Conservation (phyloP, 2,329 filamentous ascomycete genomes). For the Hypoxylon rubiginosum region DNA sequence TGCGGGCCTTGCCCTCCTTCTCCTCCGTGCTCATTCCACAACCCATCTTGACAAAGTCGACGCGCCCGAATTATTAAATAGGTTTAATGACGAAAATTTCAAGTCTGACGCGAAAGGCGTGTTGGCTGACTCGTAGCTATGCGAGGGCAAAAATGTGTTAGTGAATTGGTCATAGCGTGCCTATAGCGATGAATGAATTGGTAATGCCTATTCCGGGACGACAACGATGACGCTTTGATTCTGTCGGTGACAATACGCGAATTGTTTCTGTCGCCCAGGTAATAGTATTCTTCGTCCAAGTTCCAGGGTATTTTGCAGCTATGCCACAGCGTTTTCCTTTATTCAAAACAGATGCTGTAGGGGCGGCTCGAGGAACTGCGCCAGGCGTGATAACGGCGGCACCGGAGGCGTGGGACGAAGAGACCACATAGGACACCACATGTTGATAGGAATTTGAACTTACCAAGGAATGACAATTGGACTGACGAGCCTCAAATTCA, state of each 20-base stretch:
- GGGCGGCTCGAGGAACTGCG: constrained; percentile 17
- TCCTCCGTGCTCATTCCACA: constrained; percentile 99
- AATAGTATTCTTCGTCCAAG: background rate
- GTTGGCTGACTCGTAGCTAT: constrained; percentile 23
- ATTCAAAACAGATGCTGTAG: background rate
- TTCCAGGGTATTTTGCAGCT: background rate
- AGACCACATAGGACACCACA: background rate
- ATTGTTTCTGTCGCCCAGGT: background rate
- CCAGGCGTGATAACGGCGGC: constrained; percentile 8
- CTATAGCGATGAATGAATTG: constrained; percentile 3
- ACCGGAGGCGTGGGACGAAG: background rate
- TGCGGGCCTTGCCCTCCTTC: constrained; percentile 99
- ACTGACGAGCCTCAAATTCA: constrained; percentile 37
- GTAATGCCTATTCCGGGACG: background rate
- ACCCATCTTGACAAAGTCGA: constrained; percentile 82
- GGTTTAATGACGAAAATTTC: constrained; percentile 20
- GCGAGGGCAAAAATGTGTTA: constrained; percentile 18
- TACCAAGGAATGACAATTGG: constrained; percentile 35
- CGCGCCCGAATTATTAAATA: constrained; percentile 28
- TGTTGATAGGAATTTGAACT: constrained; percentile 14
- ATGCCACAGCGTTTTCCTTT: background rate
- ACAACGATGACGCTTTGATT: background rate
- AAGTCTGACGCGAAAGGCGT: constrained; percentile 23
- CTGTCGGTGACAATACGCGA: background rate
- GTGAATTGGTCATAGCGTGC: constrained; percentile 5